Conservation (phyloP, 2,329 filamentous ascomycete genomes). For the Dactylellina sp. region DNA sequence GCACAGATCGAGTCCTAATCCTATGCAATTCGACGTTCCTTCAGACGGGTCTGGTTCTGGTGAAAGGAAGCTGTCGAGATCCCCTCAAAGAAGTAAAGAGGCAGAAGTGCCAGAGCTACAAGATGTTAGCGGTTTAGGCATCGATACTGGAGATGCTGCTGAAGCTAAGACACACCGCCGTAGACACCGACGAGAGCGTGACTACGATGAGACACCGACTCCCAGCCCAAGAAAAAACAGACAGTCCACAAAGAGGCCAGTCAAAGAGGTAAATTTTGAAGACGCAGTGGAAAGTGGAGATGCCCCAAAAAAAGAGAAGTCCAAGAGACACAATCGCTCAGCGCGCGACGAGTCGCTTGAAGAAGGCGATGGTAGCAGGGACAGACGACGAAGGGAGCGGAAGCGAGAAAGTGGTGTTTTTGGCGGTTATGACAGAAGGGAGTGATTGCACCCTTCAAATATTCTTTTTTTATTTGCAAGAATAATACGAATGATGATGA, state of each 20-base stretch:
- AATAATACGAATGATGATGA: conserved; percentile 5
- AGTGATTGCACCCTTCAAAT: conserved; percentile 6
- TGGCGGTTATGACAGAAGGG: conserved; percentile 46
- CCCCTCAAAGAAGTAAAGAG: conserved; percentile 22
- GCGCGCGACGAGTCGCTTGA: conserved; percentile 39
- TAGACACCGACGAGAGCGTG: conserved; percentile 40
- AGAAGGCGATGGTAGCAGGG: conserved; percentile 45
- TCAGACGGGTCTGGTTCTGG: conserved; percentile 42
- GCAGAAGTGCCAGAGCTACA: conserved; percentile 32
- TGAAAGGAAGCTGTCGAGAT: conserved; percentile 26
- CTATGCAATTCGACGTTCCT: conserved; percentile 42
- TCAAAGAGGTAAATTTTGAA: conserved; percentile 55
- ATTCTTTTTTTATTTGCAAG: background rate
- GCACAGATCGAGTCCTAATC: conserved; percentile 38
- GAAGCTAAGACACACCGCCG: conserved; percentile 42
- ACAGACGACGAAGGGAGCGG: conserved; percentile 43
- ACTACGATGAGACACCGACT: conserved; percentile 38
- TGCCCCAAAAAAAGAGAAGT: conserved; percentile 47
- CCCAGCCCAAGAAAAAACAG: conserved; percentile 41
- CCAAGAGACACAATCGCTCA: conserved; percentile 37
- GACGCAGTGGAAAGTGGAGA: conserved; percentile 53
- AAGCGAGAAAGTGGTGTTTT: conserved; percentile 50
- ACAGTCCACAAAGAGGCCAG: conserved; percentile 21
- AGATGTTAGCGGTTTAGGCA: conserved; percentile 42
- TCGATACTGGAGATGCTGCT: conserved; percentile 41